Base-by-base conservation (phyloP, 305 asterid genomes). In the Fraxinus latifolia region DNA sequence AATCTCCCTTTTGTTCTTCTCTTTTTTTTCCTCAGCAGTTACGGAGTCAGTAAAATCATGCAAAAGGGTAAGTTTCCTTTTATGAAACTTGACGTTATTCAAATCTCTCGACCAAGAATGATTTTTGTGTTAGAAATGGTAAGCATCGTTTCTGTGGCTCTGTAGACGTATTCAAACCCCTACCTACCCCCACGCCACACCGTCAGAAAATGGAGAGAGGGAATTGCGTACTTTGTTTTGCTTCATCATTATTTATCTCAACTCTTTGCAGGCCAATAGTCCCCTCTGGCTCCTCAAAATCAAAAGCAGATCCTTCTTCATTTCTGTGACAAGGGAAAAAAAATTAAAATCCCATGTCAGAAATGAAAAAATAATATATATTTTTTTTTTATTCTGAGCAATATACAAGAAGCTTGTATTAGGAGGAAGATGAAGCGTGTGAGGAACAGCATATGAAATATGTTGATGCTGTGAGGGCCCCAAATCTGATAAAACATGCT, bases 211-310 rank as follows among this genome's bases (percentile, higher is more conserved):
- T 70, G 8, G 68, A 81, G 70, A 65, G 76, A 39, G 62, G 37
- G 29, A 80, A 79, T 19, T 73, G 84, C 87, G 36, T 93, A 93
- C 98, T 87, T 92, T 90, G 90, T 86, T 91, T 92, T 75, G 88
- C 83, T 83, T 89, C 93, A 87, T 92, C 93, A 92, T 89, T 90
- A 77, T 71, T 88, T 85, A 77, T 85, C 87, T 89, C 81, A 76
- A 87, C 85, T 79, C 97, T 97, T 85, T 93, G 97, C 79, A 92
- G 88, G 23, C 85, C 89, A 81, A 93, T 93, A 73, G 94, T 95
- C 80, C 94, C 96, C 81, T 96, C 98, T 62, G 93, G 93, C 84
- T 92, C 98, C 39, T 95, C 98, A 85, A 94, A 96, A 89, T 88
- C 94, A 83, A 93, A 94, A 86, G 87, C 79, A 79, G 94, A 50